These are phyloP conservation scores for Ceratobasidium papillatum DNA, from an alignment of 1,284 basidiomycete genomes.

Conservation along the genomic window DNA sequence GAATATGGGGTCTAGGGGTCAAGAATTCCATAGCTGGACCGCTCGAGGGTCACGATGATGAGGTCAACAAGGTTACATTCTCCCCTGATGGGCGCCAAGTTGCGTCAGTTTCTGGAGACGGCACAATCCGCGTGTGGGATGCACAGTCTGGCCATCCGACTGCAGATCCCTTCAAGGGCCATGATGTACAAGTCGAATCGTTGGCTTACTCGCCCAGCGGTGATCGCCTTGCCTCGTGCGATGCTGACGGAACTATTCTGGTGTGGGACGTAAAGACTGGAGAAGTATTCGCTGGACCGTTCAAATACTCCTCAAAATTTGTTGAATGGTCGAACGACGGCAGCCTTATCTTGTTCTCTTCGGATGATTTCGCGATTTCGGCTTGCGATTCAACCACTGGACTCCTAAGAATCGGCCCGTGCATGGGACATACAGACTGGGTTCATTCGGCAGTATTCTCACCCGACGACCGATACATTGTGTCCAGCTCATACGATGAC, in stretches of 20 bases:
- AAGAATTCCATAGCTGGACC: not conserved
- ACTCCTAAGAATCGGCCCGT: not conserved
- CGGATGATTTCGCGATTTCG: not conserved
- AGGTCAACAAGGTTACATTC: constrained; percentile 15
- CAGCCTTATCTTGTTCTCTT: not conserved
- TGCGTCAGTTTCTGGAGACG: constrained; percentile 20
- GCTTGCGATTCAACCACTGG: not conserved
- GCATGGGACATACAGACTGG: not conserved
- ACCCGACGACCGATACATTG: not conserved
- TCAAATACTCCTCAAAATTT: not conserved
- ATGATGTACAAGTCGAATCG: not conserved
- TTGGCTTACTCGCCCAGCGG: constrained; percentile 15
- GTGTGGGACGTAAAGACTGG: constrained; percentile 54
- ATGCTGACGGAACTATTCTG: constrained; percentile 53
- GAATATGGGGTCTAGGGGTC: not conserved
- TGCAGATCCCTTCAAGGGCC: not conserved
- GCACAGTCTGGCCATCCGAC: not conserved
- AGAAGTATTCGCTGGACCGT: constrained; percentile 20
- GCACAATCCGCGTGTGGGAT: constrained; percentile 32
- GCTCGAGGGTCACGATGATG: not conserved
- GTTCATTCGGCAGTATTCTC: not conserved
- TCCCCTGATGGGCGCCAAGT: constrained; percentile 23
- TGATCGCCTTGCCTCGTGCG: not conserved
- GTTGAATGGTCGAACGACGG: not conserved
- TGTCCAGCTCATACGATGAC: not conserved